Evolutionary conservation across 305 asterid genomes (phyloP).

Genomic region (Solanum hybrid): DNA sequence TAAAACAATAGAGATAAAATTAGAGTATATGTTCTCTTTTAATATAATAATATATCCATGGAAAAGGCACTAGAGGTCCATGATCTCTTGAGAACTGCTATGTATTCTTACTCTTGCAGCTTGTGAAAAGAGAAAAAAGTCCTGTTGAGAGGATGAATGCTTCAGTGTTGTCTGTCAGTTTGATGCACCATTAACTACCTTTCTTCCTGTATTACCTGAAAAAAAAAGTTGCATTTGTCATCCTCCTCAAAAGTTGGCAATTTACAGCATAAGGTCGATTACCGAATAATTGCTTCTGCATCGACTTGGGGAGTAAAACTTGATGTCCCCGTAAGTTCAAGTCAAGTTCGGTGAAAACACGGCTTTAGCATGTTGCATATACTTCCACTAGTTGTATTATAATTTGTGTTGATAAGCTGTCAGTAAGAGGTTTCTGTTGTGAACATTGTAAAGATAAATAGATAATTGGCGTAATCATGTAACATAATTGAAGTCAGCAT

Average conservation of each 20-base stretch:
- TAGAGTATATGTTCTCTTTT: not conserved
- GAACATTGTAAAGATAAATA: not conserved
- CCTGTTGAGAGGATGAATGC: not conserved
- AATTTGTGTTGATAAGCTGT: not conserved
- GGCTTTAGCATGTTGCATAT: not conserved
- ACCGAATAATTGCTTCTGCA: not conserved
- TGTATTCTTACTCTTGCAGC: not conserved
- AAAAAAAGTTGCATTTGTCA: not conserved
- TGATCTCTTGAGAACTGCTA: not conserved
- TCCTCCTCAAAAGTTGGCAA: not conserved
- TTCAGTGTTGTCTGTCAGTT: not conserved
- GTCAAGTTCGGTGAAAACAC: not conserved
- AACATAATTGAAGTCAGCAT: not conserved
- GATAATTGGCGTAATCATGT: not conserved
- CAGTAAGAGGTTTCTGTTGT: not conserved
- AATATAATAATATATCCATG: not conserved
- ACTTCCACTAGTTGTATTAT: not conserved
- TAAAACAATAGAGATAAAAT: no score
- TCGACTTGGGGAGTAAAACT: not conserved
- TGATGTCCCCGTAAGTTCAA: not conserved
- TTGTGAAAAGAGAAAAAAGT: not conserved
- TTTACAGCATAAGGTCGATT: not conserved
- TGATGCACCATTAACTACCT: not conserved
- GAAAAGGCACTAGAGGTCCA: not conserved
- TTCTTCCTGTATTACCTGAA: not conserved